These are phyloP conservation scores for Orobanche coerulescens DNA, from an alignment of 257 asterid species.

Conservation along the genomic window DNA sequence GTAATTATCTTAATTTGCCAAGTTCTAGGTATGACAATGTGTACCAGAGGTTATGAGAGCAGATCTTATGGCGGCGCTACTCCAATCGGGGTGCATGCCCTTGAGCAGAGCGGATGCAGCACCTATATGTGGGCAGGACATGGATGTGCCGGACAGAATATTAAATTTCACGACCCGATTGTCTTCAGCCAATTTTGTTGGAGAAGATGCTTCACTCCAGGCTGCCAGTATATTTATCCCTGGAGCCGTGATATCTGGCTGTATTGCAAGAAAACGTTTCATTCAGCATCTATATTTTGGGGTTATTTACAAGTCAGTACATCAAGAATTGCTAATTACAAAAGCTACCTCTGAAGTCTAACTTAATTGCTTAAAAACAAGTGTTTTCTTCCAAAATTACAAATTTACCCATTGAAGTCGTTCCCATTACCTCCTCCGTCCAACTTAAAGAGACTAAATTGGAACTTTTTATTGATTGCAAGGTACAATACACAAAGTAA, in stretches of 20 bases:
- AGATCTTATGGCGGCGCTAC: constrained; percentile 90
- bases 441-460: no score
- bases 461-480: no score
- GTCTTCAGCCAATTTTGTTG: constrained; percentile 50
- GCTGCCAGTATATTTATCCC: constrained; percentile 89
- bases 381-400: not conserved
- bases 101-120: constrained; percentile 73
- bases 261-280: not conserved
- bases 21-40: not conserved
- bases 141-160: constrained; percentile 75
- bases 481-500: no score
- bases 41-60: constrained; percentile 79
- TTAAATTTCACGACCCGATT: constrained; percentile 59
- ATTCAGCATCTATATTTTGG: not conserved
- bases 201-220: constrained; percentile 88
- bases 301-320: not conserved
- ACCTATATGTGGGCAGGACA: constrained; percentile 85
- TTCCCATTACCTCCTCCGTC: no score
- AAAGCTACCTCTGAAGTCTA: not conserved
- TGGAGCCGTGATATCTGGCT: constrained; percentile 96
- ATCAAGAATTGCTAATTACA: not conserved
- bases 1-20: not conserved
- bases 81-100: constrained; percentile 89
- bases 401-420: not conserved
- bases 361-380: not conserved